These are phyloP conservation scores for Fusarium paranaense DNA, from an alignment of 2,329 filamentous ascomycete genomes.

Conservation along the genomic window DNA sequence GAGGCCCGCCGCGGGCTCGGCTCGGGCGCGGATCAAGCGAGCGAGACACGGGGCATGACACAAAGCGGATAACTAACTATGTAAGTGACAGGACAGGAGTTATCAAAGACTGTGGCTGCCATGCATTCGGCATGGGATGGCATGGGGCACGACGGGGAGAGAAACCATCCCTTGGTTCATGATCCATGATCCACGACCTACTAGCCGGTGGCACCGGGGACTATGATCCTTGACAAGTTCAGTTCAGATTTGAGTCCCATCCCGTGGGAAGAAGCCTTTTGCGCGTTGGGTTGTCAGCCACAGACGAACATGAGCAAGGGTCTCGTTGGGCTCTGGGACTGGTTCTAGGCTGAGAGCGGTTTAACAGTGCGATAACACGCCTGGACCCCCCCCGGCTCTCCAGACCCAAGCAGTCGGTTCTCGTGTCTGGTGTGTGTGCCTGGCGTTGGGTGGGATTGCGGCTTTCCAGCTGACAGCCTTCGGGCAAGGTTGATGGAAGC, in stretches of 20 bases:
- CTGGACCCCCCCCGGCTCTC: conserved; percentile 30
- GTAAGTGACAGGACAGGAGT: conserved; percentile 26
- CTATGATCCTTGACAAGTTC: background rate
- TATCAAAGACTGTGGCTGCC: conserved; percentile 18
- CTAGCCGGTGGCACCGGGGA: background rate
- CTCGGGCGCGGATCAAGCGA: conserved; percentile 34
- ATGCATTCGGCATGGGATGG: conserved; percentile 22
- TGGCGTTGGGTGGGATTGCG: conserved; percentile 21
- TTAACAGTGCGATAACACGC: conserved; percentile 31
- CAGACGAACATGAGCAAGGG: conserved; percentile 1
- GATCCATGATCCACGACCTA: background rate
- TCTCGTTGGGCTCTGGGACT: background rate
- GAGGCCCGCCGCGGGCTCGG: conserved; percentile 21
- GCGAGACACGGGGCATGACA: conserved; percentile 29
- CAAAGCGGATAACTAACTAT: conserved; percentile 29
- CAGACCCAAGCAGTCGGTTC: conserved; percentile 45
- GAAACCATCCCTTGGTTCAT: background rate
- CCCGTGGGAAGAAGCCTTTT: background rate
- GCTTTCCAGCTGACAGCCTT: background rate
- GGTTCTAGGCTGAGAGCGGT: conserved; percentile 35
- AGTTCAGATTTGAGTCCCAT: conserved; percentile 5
- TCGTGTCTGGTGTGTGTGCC: conserved; percentile 8
- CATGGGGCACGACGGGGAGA: conserved; percentile 1
- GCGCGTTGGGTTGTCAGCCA: conserved; percentile 14
- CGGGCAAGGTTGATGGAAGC: background rate